A percentile compares a stretch with the other conserved stretches of the same genome.
These are phyloP conservation scores for Pseudopyricularia javanii DNA, from an alignment of 2,329 filamentous ascomycete species.

Conservation along the genomic window DNA sequence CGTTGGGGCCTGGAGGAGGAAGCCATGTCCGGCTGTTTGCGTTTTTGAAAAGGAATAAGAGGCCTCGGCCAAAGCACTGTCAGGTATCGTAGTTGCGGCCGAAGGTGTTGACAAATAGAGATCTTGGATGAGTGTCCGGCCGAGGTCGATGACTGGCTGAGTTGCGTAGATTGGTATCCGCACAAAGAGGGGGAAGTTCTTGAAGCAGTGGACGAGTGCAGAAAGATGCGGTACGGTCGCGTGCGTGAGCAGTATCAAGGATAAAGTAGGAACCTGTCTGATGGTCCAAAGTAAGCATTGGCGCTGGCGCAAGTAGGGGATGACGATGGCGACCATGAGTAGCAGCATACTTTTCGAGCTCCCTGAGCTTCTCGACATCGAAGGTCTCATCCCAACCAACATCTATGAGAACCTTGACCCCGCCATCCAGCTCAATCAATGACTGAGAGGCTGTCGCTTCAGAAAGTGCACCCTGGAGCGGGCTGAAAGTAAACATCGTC, in stretches of 20 bases:
- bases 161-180: conserved; percentile 93
- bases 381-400: conserved; percentile 95
- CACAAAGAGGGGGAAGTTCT: conserved; percentile 83
- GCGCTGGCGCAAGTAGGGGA: conserved; percentile 1
- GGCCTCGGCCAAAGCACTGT: conserved; percentile 56
- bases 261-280: conserved; percentile 83
- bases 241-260: conserved; percentile 87
- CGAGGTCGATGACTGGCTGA: conserved; percentile 82
- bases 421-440: conserved; percentile 91
- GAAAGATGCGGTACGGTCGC: conserved; percentile 84
- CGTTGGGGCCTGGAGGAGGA: conserved; percentile 59
- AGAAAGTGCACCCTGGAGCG: conserved; percentile 82
- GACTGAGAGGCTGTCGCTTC: conserved; percentile 82
- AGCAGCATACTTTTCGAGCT: conserved; percentile 69
- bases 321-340: background rate
- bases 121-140: conserved; percentile 81
- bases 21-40: conserved; percentile 37
- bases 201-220: conserved; percentile 93
- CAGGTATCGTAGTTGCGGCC: conserved; percentile 73
- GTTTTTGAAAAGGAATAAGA: conserved; percentile 41
- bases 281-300: conserved; percentile 10
- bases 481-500: conserved; percentile 92
- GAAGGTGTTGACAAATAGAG: conserved; percentile 81
- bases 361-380: conserved; percentile 66
- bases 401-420: conserved; percentile 88